Evolutionary conservation across 129 eudicot genomes (phyloP).

Genomic region (Silybum marianum): DNA sequence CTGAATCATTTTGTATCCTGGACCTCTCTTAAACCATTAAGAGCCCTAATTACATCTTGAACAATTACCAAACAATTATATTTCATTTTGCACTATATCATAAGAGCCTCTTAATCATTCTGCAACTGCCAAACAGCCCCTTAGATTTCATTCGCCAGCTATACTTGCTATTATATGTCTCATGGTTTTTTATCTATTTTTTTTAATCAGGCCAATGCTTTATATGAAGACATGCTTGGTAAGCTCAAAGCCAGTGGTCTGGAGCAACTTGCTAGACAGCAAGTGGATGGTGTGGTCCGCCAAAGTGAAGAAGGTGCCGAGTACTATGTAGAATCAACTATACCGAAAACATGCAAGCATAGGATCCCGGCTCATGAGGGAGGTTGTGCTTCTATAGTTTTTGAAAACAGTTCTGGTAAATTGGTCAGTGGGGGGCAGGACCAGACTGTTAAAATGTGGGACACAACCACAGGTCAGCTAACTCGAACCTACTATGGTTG

Average conservation of each 20-base stretch:
- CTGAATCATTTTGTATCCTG: too few species aligned
- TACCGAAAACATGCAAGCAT: conserved; percentile 62
- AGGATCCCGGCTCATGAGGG: conserved; percentile 87
- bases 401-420: conserved; percentile 67
- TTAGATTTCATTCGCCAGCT: neutral
- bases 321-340: conserved; percentile 63
- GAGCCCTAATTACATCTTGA: too few species aligned
- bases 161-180: neutral
- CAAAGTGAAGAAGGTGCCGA: conserved; percentile 91
- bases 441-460: conserved; percentile 83
- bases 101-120: too few species aligned
- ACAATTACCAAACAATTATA: too few species aligned
- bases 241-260: conserved; percentile 69
- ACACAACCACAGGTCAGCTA: conserved; percentile 63
- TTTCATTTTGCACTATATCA: too few species aligned
- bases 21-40: too few species aligned
- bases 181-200: neutral
- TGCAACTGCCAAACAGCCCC: too few species aligned
- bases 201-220: conserved; percentile 66
- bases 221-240: conserved; percentile 78
- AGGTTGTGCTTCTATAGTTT: conserved; percentile 77
- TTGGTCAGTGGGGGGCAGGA: conserved; percentile 90
- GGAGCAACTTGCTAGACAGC: conserved; percentile 74
- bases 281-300: conserved; percentile 95
- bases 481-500: conserved; percentile 64